Base-by-base conservation (phyloP, 1,284 basidiomycete species). In the Moesziomyces sp. region DNA sequence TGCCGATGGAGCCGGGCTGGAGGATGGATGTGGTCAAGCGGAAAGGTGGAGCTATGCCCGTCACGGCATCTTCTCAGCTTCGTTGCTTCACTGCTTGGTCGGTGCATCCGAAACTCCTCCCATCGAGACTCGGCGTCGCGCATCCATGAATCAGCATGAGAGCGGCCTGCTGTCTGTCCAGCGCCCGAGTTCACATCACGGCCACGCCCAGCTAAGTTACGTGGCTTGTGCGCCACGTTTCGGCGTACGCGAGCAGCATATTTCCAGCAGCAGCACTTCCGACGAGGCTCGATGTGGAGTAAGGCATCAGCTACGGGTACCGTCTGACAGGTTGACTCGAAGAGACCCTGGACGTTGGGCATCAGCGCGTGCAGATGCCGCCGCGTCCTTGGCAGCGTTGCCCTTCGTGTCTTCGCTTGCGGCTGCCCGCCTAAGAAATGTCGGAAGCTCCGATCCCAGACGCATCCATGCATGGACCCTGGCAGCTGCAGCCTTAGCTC, bases 401-500 rank as follows among this genome's bases (percentile, higher is more conserved):
- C 38, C 6, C 38, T 40, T 40, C 14, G 38, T 18, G 38, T 16
- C 38, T 16, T 40, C 38, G 38, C 38, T 40, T n/a, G 38, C 38
- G 16, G 38, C 18, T 16, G 38, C 38, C 11, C 0, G 16, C 14
- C 38, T 1, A 18, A 18, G 38, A 18, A 18, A 14, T 40, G 38
- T 40, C 38, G 38, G 38, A 40, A 40, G 38, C 16, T 18, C 38
- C 38, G 38, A 40, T 40, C 38, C 38, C 16, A 40, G 38, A 18
- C 16, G 38, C 14, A 3, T 40, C 18, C 38, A 40, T n/a, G 30
- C 30, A 7, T 48, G 47, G 47, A 49, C 47, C 47, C 47, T 49
- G 47, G 30, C 23, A 50, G 48, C 48, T 50, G 48, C 48, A 50
- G 33, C 33, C 48, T 50, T 50, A 50, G 48, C 48, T 50, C 48